Conservation (phyloP, 371 early-diverging fungal genomes). For the Rhizopus sp. region DNA sequence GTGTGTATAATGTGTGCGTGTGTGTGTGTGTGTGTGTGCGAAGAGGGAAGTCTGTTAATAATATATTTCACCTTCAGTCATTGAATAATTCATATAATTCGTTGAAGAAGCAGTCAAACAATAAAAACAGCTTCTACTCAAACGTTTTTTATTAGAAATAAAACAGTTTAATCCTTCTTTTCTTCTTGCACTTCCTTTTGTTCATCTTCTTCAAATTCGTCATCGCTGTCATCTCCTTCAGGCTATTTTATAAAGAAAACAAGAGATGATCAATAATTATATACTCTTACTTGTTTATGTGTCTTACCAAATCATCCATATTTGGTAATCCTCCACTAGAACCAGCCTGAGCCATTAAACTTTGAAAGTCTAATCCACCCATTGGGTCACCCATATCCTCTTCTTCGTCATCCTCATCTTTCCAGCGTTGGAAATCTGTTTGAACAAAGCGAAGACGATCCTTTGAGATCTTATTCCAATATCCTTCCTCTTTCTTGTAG, state of each 20-base stretch:
- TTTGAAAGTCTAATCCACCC: conserved; percentile 52
- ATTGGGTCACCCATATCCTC: conserved; percentile 33
- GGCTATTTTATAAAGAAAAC: conserved; percentile 13
- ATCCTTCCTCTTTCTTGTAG: conserved; percentile 71
- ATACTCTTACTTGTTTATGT: not conserved
- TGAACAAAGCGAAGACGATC: conserved; percentile 74
- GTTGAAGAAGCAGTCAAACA: conserved; percentile 19
- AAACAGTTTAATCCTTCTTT: too few species aligned
- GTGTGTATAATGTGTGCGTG: not conserved
- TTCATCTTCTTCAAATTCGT: conserved; percentile 31
- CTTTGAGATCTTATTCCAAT: conserved; percentile 90
- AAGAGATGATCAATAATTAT: conserved; percentile 15
- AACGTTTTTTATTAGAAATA: too few species aligned
- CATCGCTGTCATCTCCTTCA: conserved; percentile 42
- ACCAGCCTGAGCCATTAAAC: conserved; percentile 45
- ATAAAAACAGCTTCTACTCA: too few species aligned
- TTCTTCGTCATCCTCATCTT: conserved; percentile 90
- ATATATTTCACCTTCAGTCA: too few species aligned
- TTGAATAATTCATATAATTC: too few species aligned
- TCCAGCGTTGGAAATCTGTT: conserved; percentile 92
- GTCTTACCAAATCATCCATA: conserved; percentile 52
- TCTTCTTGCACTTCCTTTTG: not conserved
- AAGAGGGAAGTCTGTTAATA: not conserved
- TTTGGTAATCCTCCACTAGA: conserved; percentile 44
- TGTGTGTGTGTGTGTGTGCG: not conserved